Conservation (phyloP, 305 asterid species). For the Plantago coronopus region DNA sequence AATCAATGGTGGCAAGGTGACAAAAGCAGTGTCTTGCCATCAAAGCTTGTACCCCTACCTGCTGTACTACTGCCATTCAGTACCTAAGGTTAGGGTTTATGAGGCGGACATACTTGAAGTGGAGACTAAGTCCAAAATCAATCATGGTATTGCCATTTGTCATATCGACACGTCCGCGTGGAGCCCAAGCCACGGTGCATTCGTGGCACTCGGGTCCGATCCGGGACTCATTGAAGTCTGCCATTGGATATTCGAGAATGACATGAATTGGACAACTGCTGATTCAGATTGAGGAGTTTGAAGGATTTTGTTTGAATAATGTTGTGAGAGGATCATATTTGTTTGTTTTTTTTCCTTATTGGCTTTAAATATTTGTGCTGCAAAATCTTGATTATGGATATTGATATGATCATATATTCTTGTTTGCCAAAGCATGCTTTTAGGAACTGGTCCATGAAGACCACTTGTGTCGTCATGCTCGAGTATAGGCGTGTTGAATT, state of each 20-base stretch:
- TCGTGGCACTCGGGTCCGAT: constrained; percentile 54
- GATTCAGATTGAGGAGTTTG: constrained; percentile 23
- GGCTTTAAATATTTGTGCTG: background rate
- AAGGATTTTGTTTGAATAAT: constrained; percentile 4
- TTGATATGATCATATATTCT: background rate
- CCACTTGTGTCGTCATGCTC: constrained; percentile 11
- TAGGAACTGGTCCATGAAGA: constrained; percentile 5
- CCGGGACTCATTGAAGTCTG: constrained; percentile 79
- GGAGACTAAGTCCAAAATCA: constrained; percentile 42
- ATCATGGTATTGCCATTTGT: constrained; percentile 69
- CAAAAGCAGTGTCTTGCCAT: constrained; percentile 72
- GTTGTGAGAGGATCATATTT: constrained; percentile 6
- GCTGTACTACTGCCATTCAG: constrained; percentile 72
- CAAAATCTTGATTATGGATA: background rate
- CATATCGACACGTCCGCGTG: constrained; percentile 71
- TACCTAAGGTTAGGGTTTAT: constrained; percentile 71
- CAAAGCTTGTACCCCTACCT: constrained; percentile 73
- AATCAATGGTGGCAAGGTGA: constrained; percentile 52
- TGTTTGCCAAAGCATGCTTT: background rate
- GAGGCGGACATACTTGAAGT: constrained; percentile 61
- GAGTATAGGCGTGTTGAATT: constrained; percentile 6
- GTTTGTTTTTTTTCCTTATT: constrained; percentile 15
- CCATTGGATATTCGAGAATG: constrained; percentile 88
- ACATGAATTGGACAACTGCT: constrained; percentile 60
- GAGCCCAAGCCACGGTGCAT: constrained; percentile 72